These are phyloP conservation scores for Lentinula boryana DNA, from an alignment of 768 basidiomycete species.

Conservation along the genomic window DNA sequence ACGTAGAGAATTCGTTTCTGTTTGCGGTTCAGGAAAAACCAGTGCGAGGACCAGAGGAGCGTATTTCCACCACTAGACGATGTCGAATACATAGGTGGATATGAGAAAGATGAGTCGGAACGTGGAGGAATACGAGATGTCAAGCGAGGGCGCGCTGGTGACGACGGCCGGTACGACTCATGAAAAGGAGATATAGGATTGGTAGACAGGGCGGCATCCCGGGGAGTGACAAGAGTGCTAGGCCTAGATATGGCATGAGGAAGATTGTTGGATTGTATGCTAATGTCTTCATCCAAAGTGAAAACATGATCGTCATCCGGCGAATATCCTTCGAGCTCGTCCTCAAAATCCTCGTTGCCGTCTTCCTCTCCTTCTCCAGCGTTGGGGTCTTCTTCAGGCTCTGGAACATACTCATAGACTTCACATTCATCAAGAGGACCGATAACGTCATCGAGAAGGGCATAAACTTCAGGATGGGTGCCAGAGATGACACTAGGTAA, in stretches of 20 bases:
- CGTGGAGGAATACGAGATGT: neutral
- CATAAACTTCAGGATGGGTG: slow-evolving; percentile 85
- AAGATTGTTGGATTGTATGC: slow-evolving; percentile 20
- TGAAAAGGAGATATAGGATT: slow-evolving; percentile 28
- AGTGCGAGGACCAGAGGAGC: slow-evolving; percentile 92
- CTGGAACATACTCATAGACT: slow-evolving; percentile 91
- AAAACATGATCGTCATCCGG: slow-evolving; percentile 64
- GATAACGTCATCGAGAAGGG: slow-evolving; percentile 85
- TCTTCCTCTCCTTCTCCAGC: slow-evolving; percentile 76
- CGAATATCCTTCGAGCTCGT: slow-evolving; percentile 56
- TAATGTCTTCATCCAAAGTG: slow-evolving; percentile 63
- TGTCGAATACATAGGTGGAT: neutral
- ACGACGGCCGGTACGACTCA: slow-evolving; percentile 1
- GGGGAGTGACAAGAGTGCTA: slow-evolving; percentile 23
- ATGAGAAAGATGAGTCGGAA: neutral
- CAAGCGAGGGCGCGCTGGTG: neutral
- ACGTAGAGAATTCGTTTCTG: slow-evolving; percentile 89
- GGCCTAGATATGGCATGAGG: slow-evolving; percentile 17
- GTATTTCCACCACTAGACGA: slow-evolving; percentile 49
- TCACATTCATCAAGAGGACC: slow-evolving; percentile 82
- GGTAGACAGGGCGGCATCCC: slow-evolving; percentile 23
- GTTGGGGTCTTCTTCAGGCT: slow-evolving; percentile 92
- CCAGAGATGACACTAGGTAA: slow-evolving; percentile 72
- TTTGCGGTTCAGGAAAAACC: slow-evolving; percentile 95
- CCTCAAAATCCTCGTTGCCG: slow-evolving; percentile 67